Conservation (phyloP, 306 rosid genomes). For the Fagus crenata region DNA sequence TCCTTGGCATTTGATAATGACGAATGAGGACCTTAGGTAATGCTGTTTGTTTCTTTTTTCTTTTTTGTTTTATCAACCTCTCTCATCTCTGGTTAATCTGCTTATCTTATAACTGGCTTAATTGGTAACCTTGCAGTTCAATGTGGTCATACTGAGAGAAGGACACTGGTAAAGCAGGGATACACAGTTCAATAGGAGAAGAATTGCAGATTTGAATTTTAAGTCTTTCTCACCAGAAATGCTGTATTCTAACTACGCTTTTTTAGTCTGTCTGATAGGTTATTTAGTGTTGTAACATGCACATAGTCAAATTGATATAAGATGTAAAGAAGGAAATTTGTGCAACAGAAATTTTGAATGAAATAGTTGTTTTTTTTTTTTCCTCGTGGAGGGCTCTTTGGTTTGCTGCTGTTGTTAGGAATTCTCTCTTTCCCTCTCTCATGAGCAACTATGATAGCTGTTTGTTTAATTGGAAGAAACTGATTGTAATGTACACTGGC, state of each 20-base stretch:
- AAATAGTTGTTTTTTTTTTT: background rate
- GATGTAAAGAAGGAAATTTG: background rate
- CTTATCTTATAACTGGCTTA: slow-evolving; percentile 3
- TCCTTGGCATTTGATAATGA: slow-evolving; percentile 18
- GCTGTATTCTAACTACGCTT: background rate
- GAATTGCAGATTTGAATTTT: background rate
- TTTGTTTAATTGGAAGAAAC: background rate
- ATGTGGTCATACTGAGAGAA: slow-evolving; percentile 7
- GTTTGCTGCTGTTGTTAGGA: background rate
- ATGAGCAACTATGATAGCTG: background rate
- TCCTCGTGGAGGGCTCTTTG: too few relatives aligned
- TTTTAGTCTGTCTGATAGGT: background rate
- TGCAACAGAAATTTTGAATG: background rate
- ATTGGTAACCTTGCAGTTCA: slow-evolving; percentile 12
- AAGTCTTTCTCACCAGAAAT: background rate
- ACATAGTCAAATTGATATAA: background rate
- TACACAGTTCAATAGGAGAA: background rate
- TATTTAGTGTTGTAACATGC: background rate
- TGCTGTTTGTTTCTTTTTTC: background rate
- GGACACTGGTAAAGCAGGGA: background rate
- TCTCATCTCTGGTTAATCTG: slow-evolving; percentile 1
- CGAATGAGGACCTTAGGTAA: slow-evolving; percentile 13
- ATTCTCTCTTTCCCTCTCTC: background rate
- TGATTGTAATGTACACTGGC: background rate
- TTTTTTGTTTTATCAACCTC: background rate